phyloP scores from a whole-genome alignment of 495 filamentous ascomycete species.

The Margaritispora aquatica region DNA sequence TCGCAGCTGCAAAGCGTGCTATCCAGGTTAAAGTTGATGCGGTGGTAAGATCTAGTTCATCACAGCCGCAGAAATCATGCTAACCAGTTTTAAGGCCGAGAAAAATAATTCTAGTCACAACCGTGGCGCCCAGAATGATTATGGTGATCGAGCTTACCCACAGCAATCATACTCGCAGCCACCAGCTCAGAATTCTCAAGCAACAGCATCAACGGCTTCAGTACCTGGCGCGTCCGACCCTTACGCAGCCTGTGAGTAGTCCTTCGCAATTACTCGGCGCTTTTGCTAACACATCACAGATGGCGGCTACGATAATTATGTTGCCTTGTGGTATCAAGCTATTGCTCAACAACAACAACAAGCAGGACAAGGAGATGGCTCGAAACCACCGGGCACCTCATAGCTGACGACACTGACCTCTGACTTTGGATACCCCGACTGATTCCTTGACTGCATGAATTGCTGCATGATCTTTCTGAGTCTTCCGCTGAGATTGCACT shows the following conservation, averaged over 20 bases:
- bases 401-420: slow-evolving; percentile 20
- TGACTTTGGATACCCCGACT: slow-evolving; percentile 6
- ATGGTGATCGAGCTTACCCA: slow-evolving; percentile 36
- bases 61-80: no score
- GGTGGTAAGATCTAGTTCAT: slow-evolving; percentile 46
- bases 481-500: slow-evolving; percentile 20
- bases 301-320: slow-evolving; percentile 58
- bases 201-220: slow-evolving; percentile 28
- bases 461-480: slow-evolving; percentile 21
- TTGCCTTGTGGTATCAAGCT: slow-evolving; percentile 58
- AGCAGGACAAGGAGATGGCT: slow-evolving; percentile 21
- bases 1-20: slow-evolving; percentile 63
- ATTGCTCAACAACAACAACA: slow-evolving; percentile 39
- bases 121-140: slow-evolving; percentile 30
- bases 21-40: slow-evolving; percentile 87
- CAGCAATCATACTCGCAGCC: slow-evolving; percentile 29
- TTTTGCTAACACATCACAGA: slow-evolving; percentile 28
- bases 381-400: slow-evolving; percentile 27
- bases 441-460: slow-evolving; percentile 23
- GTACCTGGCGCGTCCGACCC: slow-evolving; percentile 40
- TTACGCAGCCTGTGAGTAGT: slow-evolving; percentile 50
- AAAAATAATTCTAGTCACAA: slow-evolving; percentile 45
- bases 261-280: not conserved
- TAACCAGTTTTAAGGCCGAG: slow-evolving; percentile 28
- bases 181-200: slow-evolving; percentile 24